Evolutionary conservation across 75 land plant genomes (phyloP).

Genomic region (Chamaecyparis obtusa): DNA sequence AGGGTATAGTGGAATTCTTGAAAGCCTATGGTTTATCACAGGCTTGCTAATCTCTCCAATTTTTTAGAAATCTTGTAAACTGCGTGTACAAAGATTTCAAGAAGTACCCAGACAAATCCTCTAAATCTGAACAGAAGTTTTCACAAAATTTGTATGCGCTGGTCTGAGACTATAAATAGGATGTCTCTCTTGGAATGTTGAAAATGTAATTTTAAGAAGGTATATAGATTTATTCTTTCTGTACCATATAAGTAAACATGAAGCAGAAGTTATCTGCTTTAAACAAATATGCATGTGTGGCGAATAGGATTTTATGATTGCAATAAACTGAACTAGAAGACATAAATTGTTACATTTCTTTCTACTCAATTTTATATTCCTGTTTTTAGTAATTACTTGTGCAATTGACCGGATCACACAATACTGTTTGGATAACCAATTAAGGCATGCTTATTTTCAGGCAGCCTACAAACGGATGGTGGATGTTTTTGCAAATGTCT

Average conservation of each 20-base stretch:
- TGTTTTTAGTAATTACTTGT: too few relatives aligned
- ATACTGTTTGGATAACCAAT: slow-evolving; percentile 9
- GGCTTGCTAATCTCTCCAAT: not conserved
- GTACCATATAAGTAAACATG: not conserved
- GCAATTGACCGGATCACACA: not conserved
- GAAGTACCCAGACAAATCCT: not conserved
- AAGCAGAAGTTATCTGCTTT: not conserved
- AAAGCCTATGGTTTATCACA: not conserved
- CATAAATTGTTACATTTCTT: not conserved
- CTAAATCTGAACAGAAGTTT: not conserved
- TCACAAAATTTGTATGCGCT: not conserved
- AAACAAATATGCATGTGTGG: not conserved
- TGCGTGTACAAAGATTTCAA: not conserved
- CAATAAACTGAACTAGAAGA: not conserved
- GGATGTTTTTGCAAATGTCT: slow-evolving; percentile 59
- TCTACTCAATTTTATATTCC: not conserved
- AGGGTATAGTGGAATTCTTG: not conserved
- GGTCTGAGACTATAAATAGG: not conserved
- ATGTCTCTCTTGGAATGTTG: not conserved
- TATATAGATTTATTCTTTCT: not conserved
- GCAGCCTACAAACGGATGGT: slow-evolving; percentile 61
- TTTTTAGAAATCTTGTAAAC: too few relatives aligned
- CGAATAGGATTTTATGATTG: not conserved
- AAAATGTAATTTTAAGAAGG: not conserved
- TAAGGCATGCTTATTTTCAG: slow-evolving; percentile 15